Base-by-base conservation (phyloP, 306 rosid genomes). In the Lotus japonicus region DNA sequence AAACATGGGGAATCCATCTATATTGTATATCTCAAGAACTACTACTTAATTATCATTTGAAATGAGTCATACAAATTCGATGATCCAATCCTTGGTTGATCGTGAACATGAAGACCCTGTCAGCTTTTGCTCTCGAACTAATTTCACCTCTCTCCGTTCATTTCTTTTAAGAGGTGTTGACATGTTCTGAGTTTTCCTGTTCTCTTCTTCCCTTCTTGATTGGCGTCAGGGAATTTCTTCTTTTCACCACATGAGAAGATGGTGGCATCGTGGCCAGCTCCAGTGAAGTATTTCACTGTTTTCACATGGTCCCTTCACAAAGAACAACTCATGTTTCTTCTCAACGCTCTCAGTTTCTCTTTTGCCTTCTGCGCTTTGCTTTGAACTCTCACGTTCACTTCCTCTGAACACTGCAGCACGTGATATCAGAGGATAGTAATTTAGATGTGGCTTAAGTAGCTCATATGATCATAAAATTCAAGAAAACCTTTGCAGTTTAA, bases 301-400 rank as follows among this genome's bases (percentile, higher is more conserved):
- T 21, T 70, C 74, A 19, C 66, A 68, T 3, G 69, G n/a, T 61
- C 39, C 64, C 52, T 39, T 89, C 84, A 92, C 63, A 83, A 12
- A 66, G 80, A 77, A 67, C 87, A 79, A 38, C 98, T 92, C 39
- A 51, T 64, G 14, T 75, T 83, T 82, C 96, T 92, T 74, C 86
- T 84, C 76, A 89, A 44, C 0, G 58, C 66, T 62, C 84, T 79
- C 39, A 84, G 80, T 68, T 76, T 92, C 50, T 83, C 95, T 74
- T 64, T 78, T 1, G 84, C 87, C 69, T 84, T 87, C 50, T 66
- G 87, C 39, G 85, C 87, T 78, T 82, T 89, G 67, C 77, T 84
- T 48, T 78, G 91, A 67, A 15, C 79, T 48, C 73, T 81, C 50
- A 14, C 51, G 58, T 81, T 84, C 75, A 68, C 52, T 74, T 89